A percentile compares a stretch with the other conserved stretches of the same genome.
Conservation (phyloP, 441 rosid species). For the Pelargonium citronellum region DNA sequence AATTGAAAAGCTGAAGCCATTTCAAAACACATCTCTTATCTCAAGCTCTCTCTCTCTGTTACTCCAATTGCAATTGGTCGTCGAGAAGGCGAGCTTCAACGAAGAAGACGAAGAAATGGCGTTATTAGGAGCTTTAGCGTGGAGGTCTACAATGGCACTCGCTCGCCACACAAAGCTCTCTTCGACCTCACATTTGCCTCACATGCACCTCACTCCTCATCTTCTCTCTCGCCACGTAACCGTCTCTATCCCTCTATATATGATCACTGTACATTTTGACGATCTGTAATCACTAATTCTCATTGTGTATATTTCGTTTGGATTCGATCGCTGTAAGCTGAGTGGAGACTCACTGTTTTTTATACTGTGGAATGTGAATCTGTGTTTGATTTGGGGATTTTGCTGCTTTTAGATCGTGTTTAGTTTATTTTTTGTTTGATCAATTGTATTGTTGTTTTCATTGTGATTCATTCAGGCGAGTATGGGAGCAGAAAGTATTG, state of each 20-base stretch:
- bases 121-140: too few relatives aligned
- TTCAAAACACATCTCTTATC: too few relatives aligned
- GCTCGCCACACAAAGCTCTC: constrained; percentile 25
- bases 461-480: constrained; percentile 46
- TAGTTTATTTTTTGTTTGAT: not conserved
- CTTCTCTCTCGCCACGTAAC: constrained; percentile 41
- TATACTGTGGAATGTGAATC: not conserved
- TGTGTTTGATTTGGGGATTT: not conserved
- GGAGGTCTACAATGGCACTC: constrained; percentile 19
- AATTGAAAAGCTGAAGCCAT: too few relatives aligned
- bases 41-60: too few relatives aligned
- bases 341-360: not conserved
- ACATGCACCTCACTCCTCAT: constrained; percentile 33
- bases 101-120: too few relatives aligned
- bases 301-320: not conserved
- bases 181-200: constrained; percentile 23
- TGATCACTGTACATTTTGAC: too few relatives aligned
- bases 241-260: not conserved
- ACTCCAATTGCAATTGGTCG: too few relatives aligned
- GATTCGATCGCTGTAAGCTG: too few relatives aligned
- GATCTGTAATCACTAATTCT: not conserved
- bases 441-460: not conserved
- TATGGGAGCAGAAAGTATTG: constrained; percentile 41
- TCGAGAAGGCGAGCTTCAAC: too few relatives aligned
- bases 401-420: not conserved